A percentile compares a stretch with the other conserved stretches of the same genome.
phyloP scores from a whole-genome alignment of 2,329 filamentous ascomycete species.

The Aphanocladium album region DNA sequence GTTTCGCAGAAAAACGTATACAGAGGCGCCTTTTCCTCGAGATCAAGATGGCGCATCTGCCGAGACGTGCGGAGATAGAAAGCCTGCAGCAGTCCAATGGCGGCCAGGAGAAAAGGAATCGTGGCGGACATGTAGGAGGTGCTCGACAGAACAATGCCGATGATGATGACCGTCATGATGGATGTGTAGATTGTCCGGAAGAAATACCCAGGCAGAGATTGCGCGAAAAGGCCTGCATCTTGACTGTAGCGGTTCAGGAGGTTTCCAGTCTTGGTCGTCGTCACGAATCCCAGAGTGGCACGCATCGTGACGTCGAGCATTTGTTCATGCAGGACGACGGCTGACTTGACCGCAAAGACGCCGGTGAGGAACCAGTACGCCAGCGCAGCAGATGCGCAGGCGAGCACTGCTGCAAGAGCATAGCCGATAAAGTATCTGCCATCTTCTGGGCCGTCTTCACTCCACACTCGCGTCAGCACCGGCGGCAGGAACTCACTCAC shows the following conservation, averaged over 20 bases:
- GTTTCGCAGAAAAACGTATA: conserved; percentile 3
- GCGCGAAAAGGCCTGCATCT: background rate
- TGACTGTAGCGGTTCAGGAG: conserved; percentile 1
- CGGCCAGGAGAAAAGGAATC: background rate
- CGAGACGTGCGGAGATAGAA: conserved; percentile 7
- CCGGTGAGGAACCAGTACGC: background rate
- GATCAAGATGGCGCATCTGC: background rate
- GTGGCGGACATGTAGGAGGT: background rate
- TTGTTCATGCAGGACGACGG: background rate
- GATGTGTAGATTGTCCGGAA: background rate
- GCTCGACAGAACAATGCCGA: background rate
- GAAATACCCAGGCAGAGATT: background rate
- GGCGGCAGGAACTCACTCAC: background rate
- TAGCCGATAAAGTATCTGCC: background rate
- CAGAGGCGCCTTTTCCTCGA: background rate
- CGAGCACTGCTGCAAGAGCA: background rate
- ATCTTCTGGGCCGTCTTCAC: background rate
- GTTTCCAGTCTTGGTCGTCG: background rate
- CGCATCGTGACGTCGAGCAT: background rate
- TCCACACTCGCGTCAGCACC: background rate
- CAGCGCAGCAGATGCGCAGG: background rate
- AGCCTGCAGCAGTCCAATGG: background rate
- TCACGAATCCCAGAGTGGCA: background rate
- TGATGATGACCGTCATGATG: background rate
- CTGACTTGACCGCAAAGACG: background rate